Base-by-base conservation (phyloP, 768 basidiomycete genomes). In the Hemileccinum impolitum region DNA sequence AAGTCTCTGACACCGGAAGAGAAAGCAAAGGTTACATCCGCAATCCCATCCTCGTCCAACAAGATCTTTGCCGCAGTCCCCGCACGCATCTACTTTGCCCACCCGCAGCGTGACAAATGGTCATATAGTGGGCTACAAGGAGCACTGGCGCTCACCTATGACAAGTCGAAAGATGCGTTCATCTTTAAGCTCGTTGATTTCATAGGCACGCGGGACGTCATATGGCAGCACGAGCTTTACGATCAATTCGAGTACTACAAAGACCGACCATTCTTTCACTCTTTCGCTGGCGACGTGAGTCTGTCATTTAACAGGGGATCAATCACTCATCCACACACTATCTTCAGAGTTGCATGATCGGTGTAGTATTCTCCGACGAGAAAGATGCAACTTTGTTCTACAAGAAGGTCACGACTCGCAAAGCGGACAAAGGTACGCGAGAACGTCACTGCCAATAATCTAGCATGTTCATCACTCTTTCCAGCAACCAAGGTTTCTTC, bases 141-240 rank as follows among this genome's bases (percentile, higher is more conserved):
- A 10, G 93, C 84, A 19, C 70, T 97, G 32, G 84, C 83, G 1
- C 80, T 95, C 55, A 76, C 80, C 14, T 70, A 77, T 13, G 85
- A 93, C 63, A 79, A 72, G 40, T 64, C 69, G 3, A 79, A 75
- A 45, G 79, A 78, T 23, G 74, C 75, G 4, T 72, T 82, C 34
- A 76, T 75, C 62, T 81, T 96, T 62, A 82, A 81, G 66, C 72
- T 98, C 44, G 87, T 98, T 3, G 95, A 97, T 67, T 61, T 96
- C 15, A 70, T 76, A 55, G 90, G 92, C 17, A 90, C 90, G 4
- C 72, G 92, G 46, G 93, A 92, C 5, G 79, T 94, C 18, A 81
- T 93, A 37, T 99, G 95, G 95, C 84, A 92, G 50, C 90, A 96
- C 56, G 93, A 95, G 65, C 69, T 97, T 5, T 95, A 93, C 58